Evolutionary conservation across 192 early-diverging fungal genomes (phyloP).

Genomic region (Podila epicladia): DNA sequence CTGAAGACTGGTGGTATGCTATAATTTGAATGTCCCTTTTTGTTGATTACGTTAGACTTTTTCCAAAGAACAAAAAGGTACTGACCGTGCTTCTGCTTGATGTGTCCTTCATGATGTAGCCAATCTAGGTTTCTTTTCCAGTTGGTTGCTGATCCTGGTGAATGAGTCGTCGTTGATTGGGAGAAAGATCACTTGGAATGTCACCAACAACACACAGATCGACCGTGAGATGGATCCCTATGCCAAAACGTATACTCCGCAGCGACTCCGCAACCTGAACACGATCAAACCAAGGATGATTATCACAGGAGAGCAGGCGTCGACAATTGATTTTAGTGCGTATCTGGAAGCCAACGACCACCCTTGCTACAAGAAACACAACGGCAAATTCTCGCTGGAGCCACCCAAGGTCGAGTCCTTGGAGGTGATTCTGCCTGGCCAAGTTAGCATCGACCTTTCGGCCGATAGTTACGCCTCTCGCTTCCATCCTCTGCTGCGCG

Average conservation of each 20-base stretch:
- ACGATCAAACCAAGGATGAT: slow-evolving; percentile 27
- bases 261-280: slow-evolving; percentile 36
- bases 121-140: slow-evolving; percentile 46
- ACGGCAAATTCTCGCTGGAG: slow-evolving; percentile 45
- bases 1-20: slow-evolving; percentile 31
- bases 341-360: slow-evolving; percentile 31
- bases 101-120: slow-evolving; percentile 4
- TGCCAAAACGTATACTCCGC: slow-evolving; percentile 33
- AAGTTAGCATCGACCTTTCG: slow-evolving; percentile 43
- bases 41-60: background rate
- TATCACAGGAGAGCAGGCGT: slow-evolving; percentile 31
- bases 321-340: slow-evolving; percentile 42
- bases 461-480: slow-evolving; percentile 37
- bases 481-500: slow-evolving; percentile 35
- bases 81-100: background rate
- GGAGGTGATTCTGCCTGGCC: slow-evolving; percentile 38
- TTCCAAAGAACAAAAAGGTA: background rate
- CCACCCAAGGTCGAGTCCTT: slow-evolving; percentile 29
- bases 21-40: background rate
- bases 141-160: slow-evolving; percentile 39
- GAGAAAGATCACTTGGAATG: slow-evolving; percentile 42
- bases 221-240: slow-evolving; percentile 49
- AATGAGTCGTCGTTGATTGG: slow-evolving; percentile 45
- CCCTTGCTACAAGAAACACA: slow-evolving; percentile 45
- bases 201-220: slow-evolving; percentile 44